These are phyloP conservation scores for Hysterium pulicare DNA, from an alignment of 2,329 filamentous ascomycete species.

Conservation along the genomic window DNA sequence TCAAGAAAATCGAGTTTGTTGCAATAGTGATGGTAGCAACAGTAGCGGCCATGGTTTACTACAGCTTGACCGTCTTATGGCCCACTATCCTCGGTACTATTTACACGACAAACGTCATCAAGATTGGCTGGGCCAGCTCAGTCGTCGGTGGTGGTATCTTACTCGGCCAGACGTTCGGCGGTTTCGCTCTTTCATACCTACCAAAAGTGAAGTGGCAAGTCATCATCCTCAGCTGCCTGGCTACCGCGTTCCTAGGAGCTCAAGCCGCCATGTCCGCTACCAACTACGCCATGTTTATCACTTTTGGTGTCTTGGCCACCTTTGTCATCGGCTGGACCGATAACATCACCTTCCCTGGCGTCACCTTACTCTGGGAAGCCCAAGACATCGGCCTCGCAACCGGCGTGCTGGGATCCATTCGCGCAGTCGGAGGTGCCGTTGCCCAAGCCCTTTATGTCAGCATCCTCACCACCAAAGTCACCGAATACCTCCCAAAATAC, in stretches of 20 bases:
- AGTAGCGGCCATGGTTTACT: slow-evolving; percentile 25
- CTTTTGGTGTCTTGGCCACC: slow-evolving; percentile 14
- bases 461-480: slow-evolving; percentile 22
- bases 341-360: slow-evolving; percentile 36
- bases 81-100: slow-evolving; percentile 16
- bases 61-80: slow-evolving; percentile 14
- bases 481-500: slow-evolving; percentile 16
- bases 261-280: slow-evolving; percentile 11
- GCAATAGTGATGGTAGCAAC: slow-evolving; percentile 25
- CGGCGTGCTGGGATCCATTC: slow-evolving; percentile 45
- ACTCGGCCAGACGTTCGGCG: slow-evolving; percentile 26
- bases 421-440: slow-evolving; percentile 31
- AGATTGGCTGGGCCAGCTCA: slow-evolving; percentile 26
- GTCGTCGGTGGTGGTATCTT: slow-evolving; percentile 27
- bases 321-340: slow-evolving; percentile 21
- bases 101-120: slow-evolving; percentile 17
- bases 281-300: slow-evolving; percentile 13
- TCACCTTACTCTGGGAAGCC: slow-evolving; percentile 46
- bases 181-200: slow-evolving; percentile 19
- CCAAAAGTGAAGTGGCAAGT: slow-evolving; percentile 21
- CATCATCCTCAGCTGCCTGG: slow-evolving; percentile 13
- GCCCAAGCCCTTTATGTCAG: slow-evolving; percentile 23
- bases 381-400: slow-evolving; percentile 48
- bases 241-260: slow-evolving; percentile 19
- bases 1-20: slow-evolving; percentile 27